Base-by-base conservation (phyloP, 1,284 basidiomycete species). In the Naganishia cerealis region DNA sequence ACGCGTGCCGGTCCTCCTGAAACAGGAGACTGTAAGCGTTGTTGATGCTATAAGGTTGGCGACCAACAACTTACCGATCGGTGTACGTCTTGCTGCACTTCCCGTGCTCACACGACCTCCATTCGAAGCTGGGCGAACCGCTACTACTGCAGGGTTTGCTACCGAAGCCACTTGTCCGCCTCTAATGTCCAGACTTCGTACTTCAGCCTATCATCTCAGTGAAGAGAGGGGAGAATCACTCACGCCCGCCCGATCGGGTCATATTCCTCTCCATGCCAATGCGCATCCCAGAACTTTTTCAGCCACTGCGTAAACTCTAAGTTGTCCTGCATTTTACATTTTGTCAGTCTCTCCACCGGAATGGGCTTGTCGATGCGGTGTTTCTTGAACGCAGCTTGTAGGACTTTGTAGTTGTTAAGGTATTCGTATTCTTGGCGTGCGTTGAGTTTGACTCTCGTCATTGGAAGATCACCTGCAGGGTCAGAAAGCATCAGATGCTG, bases 321-420 rank as follows among this genome's bases (percentile, higher is more conserved):
- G 81, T 99, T 99, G 82, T 99, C 96, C 89, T 98, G 96, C 95
- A 99, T 99, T 84, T 98, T 98, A 85, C 95, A 99, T 82, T 95
- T 95, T 57, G 94, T 87, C 65, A 99, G 86, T 75, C 85, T 89
- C 73, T 97, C 94, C 36, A 99, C 90, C 0, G 87, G 90, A 76
- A 99, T 94, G 16, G 95, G 94, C 92, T 95, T 98, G 80, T 96
- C 94, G 72, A 98, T 90, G 79, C 91, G 90, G 81, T 95, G 89
- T 21, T 84, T 76, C 77, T 91, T 90, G 86, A 97, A 95, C 48
- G 86, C 78, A 78, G 90, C 90, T 79, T 97, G 94, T 75, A 99
- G 83, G 74, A 98, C 86, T 82, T 98, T 98, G 85, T 88, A 97
- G 83, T 99, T 99, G 59, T 88, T 89, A 68, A 98, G 83, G 79